phyloP scores from a whole-genome alignment of 2,329 filamentous ascomycete genomes.

The Microsporum canis region DNA sequence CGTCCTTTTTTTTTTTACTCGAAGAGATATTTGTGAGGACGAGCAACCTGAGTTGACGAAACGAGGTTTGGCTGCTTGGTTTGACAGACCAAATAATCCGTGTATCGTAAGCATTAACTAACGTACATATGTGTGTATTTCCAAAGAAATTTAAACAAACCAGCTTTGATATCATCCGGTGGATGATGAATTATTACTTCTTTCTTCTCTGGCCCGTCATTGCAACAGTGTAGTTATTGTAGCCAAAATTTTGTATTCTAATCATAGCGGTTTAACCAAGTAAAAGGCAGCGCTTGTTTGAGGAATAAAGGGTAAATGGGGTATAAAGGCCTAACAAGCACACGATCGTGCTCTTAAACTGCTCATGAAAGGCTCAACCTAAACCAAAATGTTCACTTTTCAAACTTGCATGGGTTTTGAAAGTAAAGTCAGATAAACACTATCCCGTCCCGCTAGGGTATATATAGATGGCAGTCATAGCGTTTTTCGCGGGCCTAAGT shows the following conservation, averaged over 20 bases:
- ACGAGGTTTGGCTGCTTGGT: slow-evolving; percentile 1
- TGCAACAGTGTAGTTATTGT: not conserved
- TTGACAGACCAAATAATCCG: not conserved
- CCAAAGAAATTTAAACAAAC: not conserved
- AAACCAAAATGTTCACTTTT: not conserved
- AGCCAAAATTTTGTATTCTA: not conserved
- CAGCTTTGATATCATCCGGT: not conserved
- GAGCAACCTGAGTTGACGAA: not conserved
- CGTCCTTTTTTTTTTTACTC: not conserved
- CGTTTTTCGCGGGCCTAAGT: not conserved
- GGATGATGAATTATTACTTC: not conserved
- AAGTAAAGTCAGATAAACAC: not conserved
- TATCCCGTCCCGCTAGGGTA: not conserved
- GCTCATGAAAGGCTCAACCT: not conserved
- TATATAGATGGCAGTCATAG: not conserved
- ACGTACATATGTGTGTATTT: slow-evolving; percentile 1
- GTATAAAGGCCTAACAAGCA: not conserved
- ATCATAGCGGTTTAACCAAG: not conserved
- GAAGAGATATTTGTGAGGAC: not conserved
- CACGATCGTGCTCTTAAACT: not conserved
- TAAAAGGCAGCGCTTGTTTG: not conserved
- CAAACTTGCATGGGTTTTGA: not conserved
- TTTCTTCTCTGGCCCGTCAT: not conserved
- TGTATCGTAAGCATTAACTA: not conserved
- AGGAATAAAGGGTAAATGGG: not conserved